Base-by-base conservation (phyloP, 2,329 filamentous ascomycete genomes). In the Curvularia spicifera region DNA sequence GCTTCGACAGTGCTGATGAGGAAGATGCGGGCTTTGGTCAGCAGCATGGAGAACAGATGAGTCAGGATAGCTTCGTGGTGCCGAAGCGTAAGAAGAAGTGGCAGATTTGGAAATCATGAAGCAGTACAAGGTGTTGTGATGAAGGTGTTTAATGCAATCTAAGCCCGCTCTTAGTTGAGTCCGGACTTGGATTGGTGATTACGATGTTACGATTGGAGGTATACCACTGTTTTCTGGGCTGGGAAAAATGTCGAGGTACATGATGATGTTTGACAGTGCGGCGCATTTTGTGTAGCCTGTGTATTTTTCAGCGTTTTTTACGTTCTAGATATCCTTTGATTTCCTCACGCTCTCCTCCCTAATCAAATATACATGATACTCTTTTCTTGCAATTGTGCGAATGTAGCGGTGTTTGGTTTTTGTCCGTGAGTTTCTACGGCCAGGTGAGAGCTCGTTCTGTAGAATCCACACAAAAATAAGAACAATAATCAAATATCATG, bases 21-120 rank as follows among this genome's bases (percentile, higher is more conserved):
- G 70, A 67, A 0, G 60, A 64, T 3, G 56, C 60, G 22, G 67
- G 67, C 33, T 67, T 65, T 46, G 74, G 58, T 62, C 67, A 50
- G 62, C 74, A 48, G 67, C 44, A 46, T 20, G 76, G 61, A 63
- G 75, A 61, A 61, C 56, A 59, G 48, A 59, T 65, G 59, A 74
- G 70, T 39, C 66, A 70, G 54, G 70, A 73, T 53, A 73, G 71
- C 44, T 76, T 75, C 58, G 68, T 70, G 35, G 59, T 67, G 29
- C 70, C 71, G n/a, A 69, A 75, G 59, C 80, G 76, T 51, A 80
- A 79, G 63, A 71, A 60, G 59, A 73, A 69, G 65, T 78, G 71
- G 75, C 75, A 74, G 73, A 73, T 76, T 64, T 74, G 74, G 76
- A 61, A 63, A 35, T 70, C 46, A 53, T 44, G 15, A 28, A 24